Percentiles rank a stretch among this genome's conserved stretches.
Conservation (phyloP, 148 eudicot species). For the Euryodendron excelsum region DNA sequence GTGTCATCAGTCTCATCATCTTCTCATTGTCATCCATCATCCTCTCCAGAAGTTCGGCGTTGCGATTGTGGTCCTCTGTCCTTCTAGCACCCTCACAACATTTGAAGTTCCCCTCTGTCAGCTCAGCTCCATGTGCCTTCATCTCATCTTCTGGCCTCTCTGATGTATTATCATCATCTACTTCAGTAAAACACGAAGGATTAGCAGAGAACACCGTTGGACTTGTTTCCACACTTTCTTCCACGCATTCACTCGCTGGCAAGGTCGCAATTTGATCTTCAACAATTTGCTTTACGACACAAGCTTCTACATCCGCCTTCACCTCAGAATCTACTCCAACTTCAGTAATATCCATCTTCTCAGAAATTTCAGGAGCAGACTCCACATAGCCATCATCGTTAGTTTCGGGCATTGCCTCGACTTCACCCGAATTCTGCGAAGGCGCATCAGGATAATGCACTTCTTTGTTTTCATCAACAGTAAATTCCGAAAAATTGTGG, state of each 20-base stretch:
- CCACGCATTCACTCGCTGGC: neutral
- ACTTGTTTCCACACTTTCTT: slow-evolving; percentile 1
- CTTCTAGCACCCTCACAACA: neutral
- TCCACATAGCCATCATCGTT: neutral
- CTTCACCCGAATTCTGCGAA: neutral
- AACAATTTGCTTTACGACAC: slow-evolving; percentile 16
- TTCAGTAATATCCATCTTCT: neutral
- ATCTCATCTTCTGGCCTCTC: neutral
- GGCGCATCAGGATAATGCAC: neutral
- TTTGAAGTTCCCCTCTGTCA: neutral
- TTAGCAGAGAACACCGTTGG: neutral
- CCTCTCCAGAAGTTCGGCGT: slow-evolving; percentile 36
- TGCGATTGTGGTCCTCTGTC: slow-evolving; percentile 13
- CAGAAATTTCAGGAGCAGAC: neutral
- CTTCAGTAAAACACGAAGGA: neutral
- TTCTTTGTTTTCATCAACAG: neutral
- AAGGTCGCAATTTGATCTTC: neutral
- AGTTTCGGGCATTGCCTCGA: neutral
- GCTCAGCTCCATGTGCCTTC: neutral
- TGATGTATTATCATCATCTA: neutral
- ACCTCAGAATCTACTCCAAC: neutral
- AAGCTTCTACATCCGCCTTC: slow-evolving; percentile 19
- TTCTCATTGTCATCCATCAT: slow-evolving; percentile 50
- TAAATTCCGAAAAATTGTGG: neutral
- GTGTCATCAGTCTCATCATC: slow-evolving; percentile 52